Evolutionary conservation across 148 eudicot species (phyloP).

Genomic region (Rhododendron kiyosumense): DNA sequence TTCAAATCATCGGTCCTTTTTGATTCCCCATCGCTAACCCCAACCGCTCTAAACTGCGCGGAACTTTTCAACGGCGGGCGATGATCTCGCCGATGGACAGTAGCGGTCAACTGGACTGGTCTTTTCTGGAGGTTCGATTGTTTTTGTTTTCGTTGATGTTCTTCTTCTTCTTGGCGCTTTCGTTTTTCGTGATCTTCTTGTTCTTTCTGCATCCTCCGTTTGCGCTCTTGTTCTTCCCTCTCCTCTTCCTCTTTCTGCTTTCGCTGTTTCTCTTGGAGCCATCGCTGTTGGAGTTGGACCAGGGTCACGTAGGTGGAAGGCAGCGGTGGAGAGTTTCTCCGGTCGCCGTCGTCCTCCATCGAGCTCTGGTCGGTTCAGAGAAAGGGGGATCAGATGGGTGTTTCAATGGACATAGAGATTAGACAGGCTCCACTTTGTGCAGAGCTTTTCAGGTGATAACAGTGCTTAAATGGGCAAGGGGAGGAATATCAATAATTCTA

Average conservation of each 20-base stretch:
- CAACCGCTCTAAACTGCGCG: background rate
- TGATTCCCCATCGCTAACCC: background rate
- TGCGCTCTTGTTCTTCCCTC: background rate
- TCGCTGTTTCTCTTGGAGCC: background rate
- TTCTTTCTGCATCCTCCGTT: background rate
- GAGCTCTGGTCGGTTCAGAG: too few species aligned
- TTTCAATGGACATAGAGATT: too few species aligned
- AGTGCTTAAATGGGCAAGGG: too few species aligned
- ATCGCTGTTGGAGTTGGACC: constrained; percentile 8
- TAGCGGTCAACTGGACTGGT: background rate
- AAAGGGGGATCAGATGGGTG: too few species aligned
- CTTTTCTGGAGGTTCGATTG: background rate
- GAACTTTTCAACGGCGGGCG: background rate
- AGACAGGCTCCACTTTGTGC: too few species aligned
- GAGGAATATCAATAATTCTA: too few species aligned
- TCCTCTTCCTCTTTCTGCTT: background rate
- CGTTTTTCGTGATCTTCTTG: background rate
- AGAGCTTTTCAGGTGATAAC: too few species aligned
- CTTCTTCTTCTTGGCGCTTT: background rate
- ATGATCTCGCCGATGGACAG: background rate
- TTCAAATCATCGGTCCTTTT: background rate
- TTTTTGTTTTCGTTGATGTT: background rate
- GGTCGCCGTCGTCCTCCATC: background rate
- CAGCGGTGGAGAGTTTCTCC: background rate
- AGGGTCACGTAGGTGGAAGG: constrained; percentile 14